Evolutionary conservation across 2,329 filamentous ascomycete genomes (phyloP).

Genomic region (Didymosphaeria variabile): DNA sequence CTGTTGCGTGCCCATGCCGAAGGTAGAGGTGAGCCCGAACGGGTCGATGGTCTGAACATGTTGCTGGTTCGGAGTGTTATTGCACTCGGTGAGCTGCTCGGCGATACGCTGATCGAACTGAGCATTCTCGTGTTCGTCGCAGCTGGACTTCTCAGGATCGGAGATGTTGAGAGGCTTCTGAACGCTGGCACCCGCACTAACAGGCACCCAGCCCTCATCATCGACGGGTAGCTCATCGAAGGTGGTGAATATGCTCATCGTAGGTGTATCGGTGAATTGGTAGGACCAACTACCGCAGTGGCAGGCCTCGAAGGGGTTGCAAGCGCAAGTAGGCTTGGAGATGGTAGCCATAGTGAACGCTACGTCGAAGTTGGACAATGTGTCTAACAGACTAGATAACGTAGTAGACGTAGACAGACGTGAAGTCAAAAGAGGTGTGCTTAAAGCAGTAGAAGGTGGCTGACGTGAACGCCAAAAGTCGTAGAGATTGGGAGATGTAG

Average conservation of each 20-base stretch:
- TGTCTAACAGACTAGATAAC: not conserved
- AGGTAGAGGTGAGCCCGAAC: too few relatives aligned
- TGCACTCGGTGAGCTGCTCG: not conserved
- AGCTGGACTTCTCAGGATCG: not conserved
- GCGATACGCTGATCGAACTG: too few relatives aligned
- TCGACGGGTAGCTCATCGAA: not conserved
- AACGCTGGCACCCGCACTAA: not conserved
- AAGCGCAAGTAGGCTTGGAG: too few relatives aligned
- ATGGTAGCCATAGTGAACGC: not conserved
- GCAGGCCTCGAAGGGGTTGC: too few relatives aligned
- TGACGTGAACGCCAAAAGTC: not conserved
- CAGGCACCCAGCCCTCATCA: not conserved
- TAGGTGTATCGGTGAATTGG: not conserved
- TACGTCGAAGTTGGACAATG: not conserved
- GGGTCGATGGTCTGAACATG: not conserved
- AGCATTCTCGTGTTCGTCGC: not conserved
- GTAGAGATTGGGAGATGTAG: not conserved
- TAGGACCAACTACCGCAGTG: not conserved
- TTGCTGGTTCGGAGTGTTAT: not conserved
- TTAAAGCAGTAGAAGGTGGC: not conserved
- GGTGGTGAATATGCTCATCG: not conserved
- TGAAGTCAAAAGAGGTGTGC: slow-evolving; percentile 1
- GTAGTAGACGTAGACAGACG: not conserved
- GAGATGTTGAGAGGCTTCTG: not conserved
- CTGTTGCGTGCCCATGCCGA: too few relatives aligned